Evolutionary conservation across 495 filamentous ascomycete species (phyloP).

Genomic region (Penicillium desertorum): DNA sequence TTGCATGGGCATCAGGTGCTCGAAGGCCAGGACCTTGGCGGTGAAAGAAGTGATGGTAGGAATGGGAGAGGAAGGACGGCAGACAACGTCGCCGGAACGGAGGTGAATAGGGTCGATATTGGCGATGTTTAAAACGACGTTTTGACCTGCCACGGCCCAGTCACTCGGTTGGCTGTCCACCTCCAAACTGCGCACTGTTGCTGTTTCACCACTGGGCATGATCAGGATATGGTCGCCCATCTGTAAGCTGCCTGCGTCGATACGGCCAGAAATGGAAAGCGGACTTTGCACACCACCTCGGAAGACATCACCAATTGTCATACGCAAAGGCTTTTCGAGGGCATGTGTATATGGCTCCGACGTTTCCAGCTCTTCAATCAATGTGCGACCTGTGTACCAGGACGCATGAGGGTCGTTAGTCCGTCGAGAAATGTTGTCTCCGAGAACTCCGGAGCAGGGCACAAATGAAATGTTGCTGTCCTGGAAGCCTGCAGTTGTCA

Average conservation of each 20-base stretch:
- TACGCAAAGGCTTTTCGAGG: conserved; percentile 74
- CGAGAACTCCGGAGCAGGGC: conserved; percentile 83
- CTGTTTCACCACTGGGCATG: conserved; percentile 78
- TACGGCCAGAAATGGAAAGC: conserved; percentile 78
- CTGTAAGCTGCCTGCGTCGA: conserved; percentile 82
- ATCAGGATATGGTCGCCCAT: conserved; percentile 75
- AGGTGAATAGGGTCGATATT: conserved; percentile 84
- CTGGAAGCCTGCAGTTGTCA: conserved; percentile 77
- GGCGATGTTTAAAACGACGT: conserved; percentile 76
- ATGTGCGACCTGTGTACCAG: conserved; percentile 79
- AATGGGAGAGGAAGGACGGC: conserved; percentile 66
- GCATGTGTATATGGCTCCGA: conserved; percentile 69
- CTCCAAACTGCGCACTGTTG: conserved; percentile 73
- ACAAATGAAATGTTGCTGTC: conserved; percentile 78
- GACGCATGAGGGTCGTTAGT: conserved; percentile 54
- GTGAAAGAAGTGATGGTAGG: conserved; percentile 66
- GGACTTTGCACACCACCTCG: conserved; percentile 71
- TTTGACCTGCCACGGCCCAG: conserved; percentile 97
- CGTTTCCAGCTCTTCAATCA: conserved; percentile 80
- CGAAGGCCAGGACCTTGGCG: conserved; percentile 83
- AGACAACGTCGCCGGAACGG: conserved; percentile 80
- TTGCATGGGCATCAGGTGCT: conserved; percentile 80
- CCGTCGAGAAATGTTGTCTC: conserved; percentile 75
- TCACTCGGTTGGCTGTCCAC: conserved; percentile 69
- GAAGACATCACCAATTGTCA: conserved; percentile 83